These are phyloP conservation scores for Nannizziopsis arthrosporioides DNA, from an alignment of 2,329 filamentous ascomycete genomes.

Conservation along the genomic window DNA sequence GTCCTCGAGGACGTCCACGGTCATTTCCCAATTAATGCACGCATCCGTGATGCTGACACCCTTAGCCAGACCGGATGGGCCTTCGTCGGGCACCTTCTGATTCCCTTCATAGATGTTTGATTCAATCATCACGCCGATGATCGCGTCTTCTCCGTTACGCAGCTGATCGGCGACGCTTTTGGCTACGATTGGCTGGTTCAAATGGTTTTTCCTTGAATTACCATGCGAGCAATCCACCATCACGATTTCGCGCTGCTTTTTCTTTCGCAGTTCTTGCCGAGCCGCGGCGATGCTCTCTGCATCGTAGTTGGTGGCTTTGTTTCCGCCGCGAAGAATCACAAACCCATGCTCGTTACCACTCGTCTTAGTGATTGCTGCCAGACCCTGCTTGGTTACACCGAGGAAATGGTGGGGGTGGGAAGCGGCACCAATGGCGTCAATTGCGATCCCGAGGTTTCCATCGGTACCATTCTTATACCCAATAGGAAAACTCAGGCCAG, in stretches of 20 bases:
- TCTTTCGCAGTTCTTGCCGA: slow-evolving; percentile 66
- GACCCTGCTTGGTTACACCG: slow-evolving; percentile 93
- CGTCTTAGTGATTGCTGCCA: slow-evolving; percentile 89
- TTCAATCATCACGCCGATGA: slow-evolving; percentile 97
- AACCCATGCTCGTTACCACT: slow-evolving; percentile 94
- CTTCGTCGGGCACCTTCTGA: slow-evolving; percentile 78
- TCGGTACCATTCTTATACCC: slow-evolving; percentile 99
- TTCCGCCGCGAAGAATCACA: slow-evolving; percentile 86
- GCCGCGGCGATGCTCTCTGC: slow-evolving; percentile 66
- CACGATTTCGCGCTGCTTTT: slow-evolving; percentile 75
- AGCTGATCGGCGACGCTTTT: slow-evolving; percentile 73
- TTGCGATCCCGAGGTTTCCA: slow-evolving; percentile 76
- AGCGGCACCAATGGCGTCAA: slow-evolving; percentile 80
- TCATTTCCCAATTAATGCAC: slow-evolving; percentile 87
- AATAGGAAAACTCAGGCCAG: slow-evolving; percentile 89
- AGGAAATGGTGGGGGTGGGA: slow-evolving; percentile 74
- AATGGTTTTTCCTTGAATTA: slow-evolving; percentile 95
- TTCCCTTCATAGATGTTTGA: slow-evolving; percentile 83
- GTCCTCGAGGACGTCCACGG: slow-evolving; percentile 68
- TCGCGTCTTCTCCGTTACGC: slow-evolving; percentile 70
- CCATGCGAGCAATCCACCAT: slow-evolving; percentile 99
- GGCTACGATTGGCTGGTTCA: slow-evolving; percentile 91
- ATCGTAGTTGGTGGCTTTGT: slow-evolving; percentile 87
- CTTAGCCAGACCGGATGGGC: slow-evolving; percentile 65
- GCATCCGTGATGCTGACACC: slow-evolving; percentile 93